Evolutionary conservation across 1,139 yeast genomes (phyloP), one percentile per base, ranked within the genome.

Genomic region (Torulaspora pretoriensis): DNA sequence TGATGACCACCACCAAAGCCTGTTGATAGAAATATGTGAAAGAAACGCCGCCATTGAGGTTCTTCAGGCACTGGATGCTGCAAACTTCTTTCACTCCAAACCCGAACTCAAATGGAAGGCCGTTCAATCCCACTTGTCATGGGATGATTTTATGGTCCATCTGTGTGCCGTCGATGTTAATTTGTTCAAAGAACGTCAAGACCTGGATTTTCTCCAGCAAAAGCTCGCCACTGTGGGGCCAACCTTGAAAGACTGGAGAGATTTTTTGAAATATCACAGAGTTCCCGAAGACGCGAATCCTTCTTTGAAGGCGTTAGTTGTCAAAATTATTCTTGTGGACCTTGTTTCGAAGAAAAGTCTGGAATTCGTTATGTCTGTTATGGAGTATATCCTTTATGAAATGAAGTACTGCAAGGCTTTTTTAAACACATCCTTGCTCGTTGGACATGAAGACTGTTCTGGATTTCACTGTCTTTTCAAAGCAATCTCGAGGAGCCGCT

Each of bases 391-490:
- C 34, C 23, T 49, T 8, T 40, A 45, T 22, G 47, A 50, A 12
- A 33, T 25, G 39, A 30, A 41, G 8, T 28, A 19, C 23, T 17
- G 42, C 10, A 35, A 44, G 29, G 38, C 26, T 3, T 47, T 52
- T 5, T 13, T 48, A 23, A 32, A 48, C 37, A 35, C 53, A 10
- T 43, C 38, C 7, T 33, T 30, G 9, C 19, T 52, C 16, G 36
- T 16, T 4, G 45, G 43, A 8, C 27, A 30, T 24, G 26, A 29
- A n/a, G 24, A 37, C 2, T 30, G 40, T 29, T 41, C 48, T 4
- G 51, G 47, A 3, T 50, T 52, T 38, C 55, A 49, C 32, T 30
- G 40, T 12, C 30, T 50, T 23, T 35, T 51, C 37, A 40, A 44
- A 23, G 43, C 53, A 9, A 40, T 46, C 14, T 44, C 50, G 8